A percentile compares a stretch with the other conserved stretches of the same genome.
Conservation (phyloP, 2,329 filamentous ascomycete species). For the Ophiostoma angusticollis region DNA sequence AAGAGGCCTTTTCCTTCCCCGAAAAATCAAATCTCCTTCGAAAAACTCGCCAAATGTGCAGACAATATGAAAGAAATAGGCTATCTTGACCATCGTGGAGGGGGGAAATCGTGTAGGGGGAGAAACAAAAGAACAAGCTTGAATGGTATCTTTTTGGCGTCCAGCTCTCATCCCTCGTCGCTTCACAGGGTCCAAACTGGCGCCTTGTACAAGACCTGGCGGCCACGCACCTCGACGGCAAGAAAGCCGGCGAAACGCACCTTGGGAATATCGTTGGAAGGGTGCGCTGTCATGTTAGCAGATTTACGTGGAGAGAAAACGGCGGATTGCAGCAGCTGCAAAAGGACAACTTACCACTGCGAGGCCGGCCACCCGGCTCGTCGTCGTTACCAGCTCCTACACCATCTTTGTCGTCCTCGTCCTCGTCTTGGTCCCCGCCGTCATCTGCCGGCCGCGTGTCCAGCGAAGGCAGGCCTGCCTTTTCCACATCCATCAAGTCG, state of each 20-base stretch:
- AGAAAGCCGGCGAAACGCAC: slow-evolving; percentile 68
- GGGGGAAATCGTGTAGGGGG: too few relatives aligned
- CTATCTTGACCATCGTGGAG: too few relatives aligned
- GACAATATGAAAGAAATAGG: too few relatives aligned
- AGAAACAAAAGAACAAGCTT: slow-evolving; percentile 2
- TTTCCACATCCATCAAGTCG: slow-evolving; percentile 77
- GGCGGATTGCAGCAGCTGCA: not conserved
- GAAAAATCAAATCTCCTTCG: too few relatives aligned
- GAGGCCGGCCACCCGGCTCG: slow-evolving; percentile 20
- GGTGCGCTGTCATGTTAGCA: slow-evolving; percentile 14
- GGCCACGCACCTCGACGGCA: slow-evolving; percentile 59
- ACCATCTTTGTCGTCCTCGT: slow-evolving; percentile 25
- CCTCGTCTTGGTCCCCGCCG: slow-evolving; percentile 22
- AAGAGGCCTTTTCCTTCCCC: too few relatives aligned
- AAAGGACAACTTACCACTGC: slow-evolving; percentile 9
- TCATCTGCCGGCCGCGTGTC: slow-evolving; percentile 29
- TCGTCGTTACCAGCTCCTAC: slow-evolving; percentile 28
- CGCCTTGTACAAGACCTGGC: slow-evolving; percentile 63
- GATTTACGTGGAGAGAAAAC: not conserved
- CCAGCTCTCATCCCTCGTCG: not conserved
- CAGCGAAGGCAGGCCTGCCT: slow-evolving; percentile 52
- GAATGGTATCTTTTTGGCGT: slow-evolving; percentile 3
- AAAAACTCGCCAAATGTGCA: too few relatives aligned
- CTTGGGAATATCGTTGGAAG: slow-evolving; percentile 36
- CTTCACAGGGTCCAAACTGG: slow-evolving; percentile 52